phyloP scores from a whole-genome alignment of 2,329 filamentous ascomycete genomes.

The Fusarium siculi region DNA sequence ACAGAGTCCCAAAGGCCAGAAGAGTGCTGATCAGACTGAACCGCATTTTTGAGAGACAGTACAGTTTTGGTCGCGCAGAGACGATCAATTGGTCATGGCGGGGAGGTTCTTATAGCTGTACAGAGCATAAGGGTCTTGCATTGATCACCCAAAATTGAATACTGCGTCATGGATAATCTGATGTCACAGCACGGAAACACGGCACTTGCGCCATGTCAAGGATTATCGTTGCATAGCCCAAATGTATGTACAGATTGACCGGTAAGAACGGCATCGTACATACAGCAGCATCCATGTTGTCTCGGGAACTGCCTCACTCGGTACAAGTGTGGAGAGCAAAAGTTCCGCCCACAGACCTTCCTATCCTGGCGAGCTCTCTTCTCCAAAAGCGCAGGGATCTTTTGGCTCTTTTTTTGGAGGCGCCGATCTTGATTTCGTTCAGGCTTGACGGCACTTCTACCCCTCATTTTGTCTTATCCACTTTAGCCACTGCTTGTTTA shows the following conservation, averaged over 20 bases:
- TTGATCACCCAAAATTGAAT: not conserved
- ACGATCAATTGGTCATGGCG: not conserved
- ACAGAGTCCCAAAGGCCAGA: slow-evolving; percentile 36
- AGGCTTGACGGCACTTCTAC: not conserved
- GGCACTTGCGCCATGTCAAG: slow-evolving; percentile 14
- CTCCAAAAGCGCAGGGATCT: not conserved
- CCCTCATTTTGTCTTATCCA: not conserved
- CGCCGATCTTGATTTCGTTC: not conserved
- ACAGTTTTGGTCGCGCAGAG: not conserved
- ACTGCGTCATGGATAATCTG: slow-evolving; percentile 6
- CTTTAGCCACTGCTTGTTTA: not conserved
- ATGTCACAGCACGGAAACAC: slow-evolving; percentile 27
- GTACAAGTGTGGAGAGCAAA: slow-evolving; percentile 29
- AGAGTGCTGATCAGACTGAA: slow-evolving; percentile 35
- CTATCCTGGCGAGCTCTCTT: not conserved
- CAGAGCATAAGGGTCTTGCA: not conserved
- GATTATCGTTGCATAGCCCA: not conserved
- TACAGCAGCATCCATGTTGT: not conserved
- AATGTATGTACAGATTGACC: not conserved
- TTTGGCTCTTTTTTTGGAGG: not conserved
- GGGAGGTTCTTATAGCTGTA: slow-evolving; percentile 4
- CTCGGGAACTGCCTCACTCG: slow-evolving; percentile 10
- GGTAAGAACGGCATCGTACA: slow-evolving; percentile 27
- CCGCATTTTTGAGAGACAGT: slow-evolving; percentile 17
- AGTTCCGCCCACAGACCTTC: slow-evolving; percentile 16